phyloP scores from a whole-genome alignment of 176 grass and related monocot species.

The Phyllostachys edulis region DNA sequence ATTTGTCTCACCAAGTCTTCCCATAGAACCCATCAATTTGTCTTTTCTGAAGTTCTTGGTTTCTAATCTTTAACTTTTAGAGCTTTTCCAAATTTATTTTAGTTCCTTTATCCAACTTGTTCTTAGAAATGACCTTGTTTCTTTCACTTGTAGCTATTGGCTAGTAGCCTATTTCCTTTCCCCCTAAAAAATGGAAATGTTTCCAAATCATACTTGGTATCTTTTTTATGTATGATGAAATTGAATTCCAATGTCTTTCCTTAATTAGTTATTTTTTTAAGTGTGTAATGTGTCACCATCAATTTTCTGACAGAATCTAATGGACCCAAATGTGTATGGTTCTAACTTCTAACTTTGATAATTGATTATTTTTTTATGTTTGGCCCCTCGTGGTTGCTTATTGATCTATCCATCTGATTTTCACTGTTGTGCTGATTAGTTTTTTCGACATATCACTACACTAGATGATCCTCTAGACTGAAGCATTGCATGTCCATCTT shows the following conservation, averaged over 20 bases:
- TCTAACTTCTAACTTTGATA: background rate
- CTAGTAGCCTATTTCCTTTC: background rate
- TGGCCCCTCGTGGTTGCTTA: background rate
- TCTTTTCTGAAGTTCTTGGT: background rate
- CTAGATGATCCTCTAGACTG: background rate
- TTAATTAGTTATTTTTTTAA: background rate
- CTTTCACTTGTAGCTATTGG: background rate
- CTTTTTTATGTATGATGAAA: background rate
- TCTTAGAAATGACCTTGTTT: background rate
- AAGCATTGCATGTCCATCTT: background rate
- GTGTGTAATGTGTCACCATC: background rate
- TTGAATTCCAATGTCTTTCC: background rate
- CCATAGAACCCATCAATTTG: background rate
- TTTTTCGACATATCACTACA: background rate
- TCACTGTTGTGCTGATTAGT: slow-evolving; percentile 13
- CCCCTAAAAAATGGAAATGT: background rate
- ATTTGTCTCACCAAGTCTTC: background rate
- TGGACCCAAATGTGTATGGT: background rate
- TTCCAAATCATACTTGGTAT: background rate
- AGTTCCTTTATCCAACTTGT: background rate
- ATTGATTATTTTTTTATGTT: background rate
- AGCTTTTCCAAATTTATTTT: background rate
- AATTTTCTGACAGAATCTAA: background rate
- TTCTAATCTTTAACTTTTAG: background rate
- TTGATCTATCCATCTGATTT: background rate